Conservation (phyloP, 2,329 filamentous ascomycete genomes). For the Lomentospora prolificans region DNA sequence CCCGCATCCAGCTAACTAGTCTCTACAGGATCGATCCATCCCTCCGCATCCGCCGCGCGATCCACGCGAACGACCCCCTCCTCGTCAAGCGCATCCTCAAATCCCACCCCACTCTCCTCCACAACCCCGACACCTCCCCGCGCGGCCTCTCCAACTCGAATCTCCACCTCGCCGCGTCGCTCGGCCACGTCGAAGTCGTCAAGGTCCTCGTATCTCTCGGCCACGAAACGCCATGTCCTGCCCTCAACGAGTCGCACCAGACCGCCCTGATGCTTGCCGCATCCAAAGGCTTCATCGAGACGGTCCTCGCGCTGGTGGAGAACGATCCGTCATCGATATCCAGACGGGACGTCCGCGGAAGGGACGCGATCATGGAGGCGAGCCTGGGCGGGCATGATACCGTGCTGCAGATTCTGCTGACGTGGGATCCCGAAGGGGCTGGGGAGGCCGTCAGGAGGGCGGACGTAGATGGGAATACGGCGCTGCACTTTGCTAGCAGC, state of each 20-base stretch:
- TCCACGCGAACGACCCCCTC: slow-evolving; percentile 60
- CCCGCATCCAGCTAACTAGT: neutral
- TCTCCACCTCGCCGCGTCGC: slow-evolving; percentile 67
- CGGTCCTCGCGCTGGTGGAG: slow-evolving; percentile 62
- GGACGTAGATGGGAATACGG: slow-evolving; percentile 73
- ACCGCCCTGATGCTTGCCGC: slow-evolving; percentile 77
- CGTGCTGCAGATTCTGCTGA: slow-evolving; percentile 53
- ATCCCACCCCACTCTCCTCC: slow-evolving; percentile 59
- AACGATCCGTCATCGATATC: slow-evolving; percentile 53
- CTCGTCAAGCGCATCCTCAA: slow-evolving; percentile 70
- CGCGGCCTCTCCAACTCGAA: slow-evolving; percentile 68
- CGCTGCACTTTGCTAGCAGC: slow-evolving; percentile 75
- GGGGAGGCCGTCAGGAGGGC: slow-evolving; percentile 42
- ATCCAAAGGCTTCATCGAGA: slow-evolving; percentile 57
- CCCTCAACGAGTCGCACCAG: slow-evolving; percentile 69
- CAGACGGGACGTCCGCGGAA: slow-evolving; percentile 55
- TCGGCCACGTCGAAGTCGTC: slow-evolving; percentile 61
- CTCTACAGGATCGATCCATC: slow-evolving; percentile 61
- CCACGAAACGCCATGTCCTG: slow-evolving; percentile 64
- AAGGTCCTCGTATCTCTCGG: slow-evolving; percentile 61
- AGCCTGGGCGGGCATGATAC: slow-evolving; percentile 52
- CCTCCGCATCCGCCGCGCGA: slow-evolving; percentile 70
- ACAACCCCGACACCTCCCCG: slow-evolving; percentile 67
- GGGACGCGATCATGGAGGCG: slow-evolving; percentile 64
- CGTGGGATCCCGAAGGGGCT: slow-evolving; percentile 46